These are phyloP conservation scores for Eruca vesicaria DNA, from an alignment of 441 rosid species.

Conservation along the genomic window DNA sequence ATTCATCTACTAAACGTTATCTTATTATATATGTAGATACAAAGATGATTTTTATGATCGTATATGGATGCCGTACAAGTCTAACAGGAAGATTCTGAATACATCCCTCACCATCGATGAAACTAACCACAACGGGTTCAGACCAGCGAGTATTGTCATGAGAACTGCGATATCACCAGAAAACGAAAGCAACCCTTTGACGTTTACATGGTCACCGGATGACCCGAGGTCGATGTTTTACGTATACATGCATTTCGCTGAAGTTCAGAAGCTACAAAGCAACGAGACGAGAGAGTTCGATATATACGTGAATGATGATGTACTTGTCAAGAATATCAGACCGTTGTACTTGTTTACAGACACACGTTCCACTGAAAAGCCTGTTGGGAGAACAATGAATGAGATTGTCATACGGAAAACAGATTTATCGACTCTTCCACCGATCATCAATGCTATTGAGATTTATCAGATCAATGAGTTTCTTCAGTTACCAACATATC, in stretches of 20 bases:
- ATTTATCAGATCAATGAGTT: constrained; percentile 26
- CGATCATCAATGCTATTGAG: constrained; percentile 48
- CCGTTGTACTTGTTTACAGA: constrained; percentile 4
- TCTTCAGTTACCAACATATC: constrained; percentile 27
- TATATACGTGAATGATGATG: neutral
- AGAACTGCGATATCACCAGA: constrained; percentile 13
- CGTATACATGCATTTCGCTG: constrained; percentile 41
- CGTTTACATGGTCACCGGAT: neutral
- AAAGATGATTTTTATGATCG: constrained; percentile 41
- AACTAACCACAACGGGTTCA: neutral
- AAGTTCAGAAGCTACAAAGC: constrained; percentile 23
- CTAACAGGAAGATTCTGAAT: neutral
- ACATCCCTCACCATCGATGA: constrained; percentile 11
- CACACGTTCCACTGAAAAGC: neutral
- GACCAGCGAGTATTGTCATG: constrained; percentile 34
- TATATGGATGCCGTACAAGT: constrained; percentile 24
- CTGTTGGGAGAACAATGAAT: neutral
- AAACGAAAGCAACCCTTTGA: neutral
- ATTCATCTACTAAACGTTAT: neutral
- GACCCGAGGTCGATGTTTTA: constrained; percentile 19
- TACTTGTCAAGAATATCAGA: neutral
- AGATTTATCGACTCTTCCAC: constrained; percentile 31
- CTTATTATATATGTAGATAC: constrained; percentile 26
- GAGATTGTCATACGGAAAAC: neutral
- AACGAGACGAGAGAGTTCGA: constrained; percentile 24